Base-by-base conservation (phyloP, 148 eudicot genomes). In the Gaultheria prostrata region DNA sequence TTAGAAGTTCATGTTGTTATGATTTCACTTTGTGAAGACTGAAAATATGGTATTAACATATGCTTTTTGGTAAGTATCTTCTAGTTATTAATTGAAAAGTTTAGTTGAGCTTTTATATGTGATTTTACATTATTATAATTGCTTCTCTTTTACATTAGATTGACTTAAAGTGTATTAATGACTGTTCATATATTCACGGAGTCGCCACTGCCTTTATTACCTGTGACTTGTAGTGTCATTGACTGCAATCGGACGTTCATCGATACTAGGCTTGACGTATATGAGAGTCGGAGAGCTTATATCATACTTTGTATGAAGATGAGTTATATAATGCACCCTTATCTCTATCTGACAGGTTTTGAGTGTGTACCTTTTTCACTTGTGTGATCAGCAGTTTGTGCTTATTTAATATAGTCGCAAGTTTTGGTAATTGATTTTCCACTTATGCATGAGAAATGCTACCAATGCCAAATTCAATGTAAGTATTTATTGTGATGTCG, bases 401-500 rank as follows among this genome's bases (percentile, higher is more conserved):
- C 43, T 39, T 39, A 39, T 39, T 39, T 56, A 21, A 61, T 61
- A 61, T 61, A 20, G 26, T 61, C n/a, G n/a, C 76, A 72, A 10
- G 21, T 43, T 75, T 75, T 75, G 28, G 49, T 45, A 75, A 10
- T 75, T 75, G 6, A 35, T 21, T 48, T 75, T 24, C 10, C 28
- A 13, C 39, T 0, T 80, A 18, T 32, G 7, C 51, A 46, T 18
- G 20, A 28, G 28, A 81, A 2, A 26, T 48, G 45, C 0, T 48
- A 50, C 24, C 8, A 39, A 48, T 70, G 46, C 63, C 46, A 69
- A 49, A 24, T 67, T 48, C 30, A 56, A 32, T 53, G 82, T 24
- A 54, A 71, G 57, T 71, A 51, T 54, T 87, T 46, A 48, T 56
- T 56, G 39, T 30, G 72, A 48, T 45, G 46, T 39, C 18, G 46